Evolutionary conservation across 768 basidiomycete species (phyloP).

Genomic region (Leccinum incarnatum): DNA sequence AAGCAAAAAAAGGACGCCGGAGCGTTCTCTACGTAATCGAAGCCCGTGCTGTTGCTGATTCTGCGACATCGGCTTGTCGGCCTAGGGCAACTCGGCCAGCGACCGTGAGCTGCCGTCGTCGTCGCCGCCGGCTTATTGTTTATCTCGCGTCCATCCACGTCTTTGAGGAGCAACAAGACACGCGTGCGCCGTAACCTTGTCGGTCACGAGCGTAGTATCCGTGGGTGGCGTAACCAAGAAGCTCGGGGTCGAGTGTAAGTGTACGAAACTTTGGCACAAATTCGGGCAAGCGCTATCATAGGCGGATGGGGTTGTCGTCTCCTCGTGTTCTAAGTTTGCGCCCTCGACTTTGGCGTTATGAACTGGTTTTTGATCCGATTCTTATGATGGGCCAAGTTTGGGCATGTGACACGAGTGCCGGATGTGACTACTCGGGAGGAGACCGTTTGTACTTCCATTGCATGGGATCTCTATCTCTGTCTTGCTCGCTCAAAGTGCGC

Average conservation of each 20-base stretch:
- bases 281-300: background rate
- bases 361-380: conserved; percentile 10
- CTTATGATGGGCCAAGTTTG: background rate
- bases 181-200: background rate
- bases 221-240: background rate
- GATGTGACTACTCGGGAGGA: background rate
- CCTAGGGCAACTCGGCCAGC: background rate
- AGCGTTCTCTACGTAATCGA: conserved; percentile 18
- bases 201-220: background rate
- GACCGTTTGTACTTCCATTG: background rate
- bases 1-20: background rate
- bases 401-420: background rate
- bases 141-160: background rate
- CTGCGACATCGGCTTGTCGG: conserved; percentile 4
- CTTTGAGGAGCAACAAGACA: background rate
- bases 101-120: background rate
- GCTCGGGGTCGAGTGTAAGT: background rate
- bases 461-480: background rate
- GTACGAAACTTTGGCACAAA: conserved; percentile 1
- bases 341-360: conserved; percentile 4
- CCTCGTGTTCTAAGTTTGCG: conserved; percentile 2
- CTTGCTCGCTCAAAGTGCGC: conserved; percentile 13
- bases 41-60: background rate
- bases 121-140: background rate
- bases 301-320: background rate